phyloP scores from a whole-genome alignment of 73 alveolate species.

The Tetrahymena thermophila region DNA sequence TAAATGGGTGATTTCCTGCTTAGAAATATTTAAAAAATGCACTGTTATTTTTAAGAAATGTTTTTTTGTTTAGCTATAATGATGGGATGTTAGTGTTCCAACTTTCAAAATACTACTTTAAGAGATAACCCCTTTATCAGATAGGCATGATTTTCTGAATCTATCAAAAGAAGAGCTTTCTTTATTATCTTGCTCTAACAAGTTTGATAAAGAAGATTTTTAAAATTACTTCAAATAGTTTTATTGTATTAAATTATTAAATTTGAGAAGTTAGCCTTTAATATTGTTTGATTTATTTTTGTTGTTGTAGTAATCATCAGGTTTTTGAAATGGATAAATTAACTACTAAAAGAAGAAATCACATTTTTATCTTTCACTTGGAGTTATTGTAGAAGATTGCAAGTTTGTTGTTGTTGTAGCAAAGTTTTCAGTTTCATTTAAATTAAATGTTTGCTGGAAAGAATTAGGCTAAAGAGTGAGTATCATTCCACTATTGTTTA shows the following conservation, averaged over 20 bases:
- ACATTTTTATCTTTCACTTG: neutral
- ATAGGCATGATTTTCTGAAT: neutral
- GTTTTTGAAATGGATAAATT: neutral
- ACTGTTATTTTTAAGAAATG: neutral
- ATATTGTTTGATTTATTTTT: neutral
- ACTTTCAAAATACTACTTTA: neutral
- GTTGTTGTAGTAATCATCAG: neutral
- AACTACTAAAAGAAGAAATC: neutral
- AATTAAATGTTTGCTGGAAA: neutral
- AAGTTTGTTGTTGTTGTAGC: neutral
- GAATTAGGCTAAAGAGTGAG: neutral
- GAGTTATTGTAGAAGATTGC: neutral
- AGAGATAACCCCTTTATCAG: neutral
- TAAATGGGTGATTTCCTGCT: neutral
- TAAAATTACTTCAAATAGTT: neutral
- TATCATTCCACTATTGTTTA: neutral
- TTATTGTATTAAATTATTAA: neutral
- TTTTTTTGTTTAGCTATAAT: neutral
- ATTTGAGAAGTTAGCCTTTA: neutral
- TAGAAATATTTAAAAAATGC: neutral
- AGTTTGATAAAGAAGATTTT: neutral
- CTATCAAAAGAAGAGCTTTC: neutral
- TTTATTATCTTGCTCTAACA: neutral
- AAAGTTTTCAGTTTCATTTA: neutral
- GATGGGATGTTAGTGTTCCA: neutral